Conservation (phyloP, 108 stramenopile species). For the Skeletonema grethae region DNA sequence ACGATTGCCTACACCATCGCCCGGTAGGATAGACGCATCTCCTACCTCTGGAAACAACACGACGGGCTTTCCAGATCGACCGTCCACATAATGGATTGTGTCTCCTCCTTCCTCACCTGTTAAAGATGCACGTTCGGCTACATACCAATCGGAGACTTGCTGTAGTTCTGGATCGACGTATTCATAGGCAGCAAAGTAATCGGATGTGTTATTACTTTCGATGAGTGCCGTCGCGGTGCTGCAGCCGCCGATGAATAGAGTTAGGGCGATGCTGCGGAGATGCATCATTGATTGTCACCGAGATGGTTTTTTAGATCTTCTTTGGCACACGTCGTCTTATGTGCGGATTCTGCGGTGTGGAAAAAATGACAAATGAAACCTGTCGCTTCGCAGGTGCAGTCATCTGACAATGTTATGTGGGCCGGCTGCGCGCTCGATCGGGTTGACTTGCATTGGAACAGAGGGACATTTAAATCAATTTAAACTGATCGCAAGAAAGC, state of each 20-base stretch:
- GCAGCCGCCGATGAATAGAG: not conserved
- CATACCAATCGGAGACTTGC: not conserved
- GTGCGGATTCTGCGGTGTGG: too few relatives aligned
- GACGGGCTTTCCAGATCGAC: conserved; percentile 19
- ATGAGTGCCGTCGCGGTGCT: not conserved
- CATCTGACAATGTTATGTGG: too few relatives aligned
- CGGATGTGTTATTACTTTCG: not conserved
- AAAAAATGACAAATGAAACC: too few relatives aligned
- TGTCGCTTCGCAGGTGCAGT: too few relatives aligned
- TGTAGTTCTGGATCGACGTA: not conserved
- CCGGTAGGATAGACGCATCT: conserved; percentile 12
- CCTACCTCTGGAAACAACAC: not conserved
- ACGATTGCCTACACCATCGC: conserved; percentile 15
- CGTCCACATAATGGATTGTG: conserved; percentile 1
- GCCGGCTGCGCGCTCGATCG: too few relatives aligned
- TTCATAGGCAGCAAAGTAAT: not conserved
- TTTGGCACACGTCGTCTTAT: too few relatives aligned
- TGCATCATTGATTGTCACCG: not conserved
- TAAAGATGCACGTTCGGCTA: not conserved
- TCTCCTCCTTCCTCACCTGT: not conserved
- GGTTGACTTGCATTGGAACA: too few relatives aligned
- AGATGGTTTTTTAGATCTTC: too few relatives aligned
- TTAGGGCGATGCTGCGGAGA: not conserved
- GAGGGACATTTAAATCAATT: not conserved
- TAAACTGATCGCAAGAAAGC: not conserved